Evolutionary conservation across 306 rosid genomes (phyloP), one percentile per base, ranked within the genome.

Genomic region (Purshia tridentata): DNA sequence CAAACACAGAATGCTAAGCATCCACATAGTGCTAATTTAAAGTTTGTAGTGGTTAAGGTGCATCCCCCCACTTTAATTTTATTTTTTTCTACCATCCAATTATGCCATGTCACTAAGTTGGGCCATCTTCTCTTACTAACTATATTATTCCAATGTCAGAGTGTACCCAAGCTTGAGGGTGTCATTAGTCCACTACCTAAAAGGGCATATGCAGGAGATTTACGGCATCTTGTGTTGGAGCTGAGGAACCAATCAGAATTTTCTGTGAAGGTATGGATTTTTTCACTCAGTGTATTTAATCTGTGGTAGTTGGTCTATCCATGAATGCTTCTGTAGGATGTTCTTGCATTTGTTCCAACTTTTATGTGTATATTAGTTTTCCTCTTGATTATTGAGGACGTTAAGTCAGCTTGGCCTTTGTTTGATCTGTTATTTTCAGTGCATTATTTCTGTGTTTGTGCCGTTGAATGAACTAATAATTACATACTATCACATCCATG

Each of bases 1-100:
- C 88, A 84, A 82, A 84, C 83, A 77, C 84, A 84, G 83, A 91
- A 86, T 65, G 72, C 81, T 53, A 80, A 84, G 45, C 45, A 6
- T 78, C 62, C 85, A 40, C 83, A 72, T 72, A 66, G 72, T 59
- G 89, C 87, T 73, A 91, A 81, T 73, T 80, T 94, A 57, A 87
- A 91, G 81, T 94, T 94, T 84, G 53, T 83, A 71, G 98, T 91
- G 78, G 90, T 91, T 77, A 90, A 89, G 96, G 99, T 94, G 77
- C 64, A 57, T 80, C 60, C 52, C 71, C 37, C 48, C 40, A 76
- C 61, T 65, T 52, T 75, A 46, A 37, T 23, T 45, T 57, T 51
- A 39, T 67, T 16, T 53, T 29, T 39, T 48, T 55, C 47, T 41
- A 19, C 51, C 41, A 58, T 48, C 6, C 41, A 6, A 68, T 49